These are phyloP conservation scores for Ceratobasidium sp. DNA, from an alignment of 1,284 basidiomycete species.

Conservation along the genomic window DNA sequence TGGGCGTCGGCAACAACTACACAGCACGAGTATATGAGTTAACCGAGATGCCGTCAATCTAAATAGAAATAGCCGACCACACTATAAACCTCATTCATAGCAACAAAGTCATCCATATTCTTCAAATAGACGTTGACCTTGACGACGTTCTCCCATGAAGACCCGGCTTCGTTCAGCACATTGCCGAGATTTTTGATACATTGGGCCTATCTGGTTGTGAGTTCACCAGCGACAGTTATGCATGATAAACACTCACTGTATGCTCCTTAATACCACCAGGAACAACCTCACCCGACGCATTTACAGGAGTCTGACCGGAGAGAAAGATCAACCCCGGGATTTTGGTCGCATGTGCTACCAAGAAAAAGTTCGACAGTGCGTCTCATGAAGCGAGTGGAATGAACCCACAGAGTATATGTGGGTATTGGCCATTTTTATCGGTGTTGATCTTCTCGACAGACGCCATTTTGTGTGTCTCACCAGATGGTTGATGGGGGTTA, in stretches of 20 bases:
- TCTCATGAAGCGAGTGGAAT: background rate
- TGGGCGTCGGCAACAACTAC: constrained; percentile 62
- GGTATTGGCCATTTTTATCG: constrained; percentile 52
- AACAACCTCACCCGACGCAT: constrained; percentile 56
- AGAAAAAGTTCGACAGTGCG: background rate
- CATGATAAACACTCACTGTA: constrained; percentile 54
- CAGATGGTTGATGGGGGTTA: background rate
- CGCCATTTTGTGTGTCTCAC: background rate
- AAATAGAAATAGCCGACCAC: constrained; percentile 48
- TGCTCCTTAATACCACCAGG: constrained; percentile 63
- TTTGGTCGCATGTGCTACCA: constrained; percentile 47
- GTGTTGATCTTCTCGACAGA: constrained; percentile 56
- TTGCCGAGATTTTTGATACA: constrained; percentile 62
- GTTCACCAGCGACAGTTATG: background rate
- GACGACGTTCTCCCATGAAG: constrained; percentile 64
- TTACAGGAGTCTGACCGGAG: constrained; percentile 63
- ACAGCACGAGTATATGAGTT: background rate
- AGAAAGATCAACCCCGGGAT: constrained; percentile 63
- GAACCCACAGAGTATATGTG: constrained; percentile 57
- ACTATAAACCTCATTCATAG: constrained; percentile 65
- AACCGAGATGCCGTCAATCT: background rate
- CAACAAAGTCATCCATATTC: constrained; percentile 61
- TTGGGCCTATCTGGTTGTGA: constrained; percentile 53
- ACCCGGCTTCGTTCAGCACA: constrained; percentile 59
- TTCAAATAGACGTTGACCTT: constrained; percentile 65